Percentiles rank a stretch among this genome's conserved stretches.
phyloP scores from a whole-genome alignment of 1,284 basidiomycete species.

The Austroboletus novae-zelandiae region DNA sequence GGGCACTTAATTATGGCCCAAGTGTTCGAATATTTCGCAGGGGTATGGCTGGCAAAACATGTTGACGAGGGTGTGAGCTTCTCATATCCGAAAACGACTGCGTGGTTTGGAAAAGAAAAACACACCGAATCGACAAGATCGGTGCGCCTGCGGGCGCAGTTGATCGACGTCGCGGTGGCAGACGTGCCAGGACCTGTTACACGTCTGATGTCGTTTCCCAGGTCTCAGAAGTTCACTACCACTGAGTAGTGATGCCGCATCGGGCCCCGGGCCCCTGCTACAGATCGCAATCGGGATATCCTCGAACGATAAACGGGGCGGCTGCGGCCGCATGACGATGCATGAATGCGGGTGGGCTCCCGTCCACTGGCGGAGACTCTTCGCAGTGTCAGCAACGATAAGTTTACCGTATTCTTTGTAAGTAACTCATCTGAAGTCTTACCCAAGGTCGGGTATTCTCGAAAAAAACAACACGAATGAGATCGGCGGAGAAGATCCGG shows the following conservation, averaged over 20 bases:
- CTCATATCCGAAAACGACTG: constrained; percentile 8
- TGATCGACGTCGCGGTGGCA: background rate
- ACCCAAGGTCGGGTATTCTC: background rate
- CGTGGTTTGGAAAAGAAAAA: constrained; percentile 6
- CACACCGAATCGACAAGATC: background rate
- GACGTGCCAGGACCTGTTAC: constrained; percentile 2
- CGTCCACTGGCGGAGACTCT: background rate
- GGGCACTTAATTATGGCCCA: constrained; percentile 6
- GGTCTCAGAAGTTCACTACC: background rate
- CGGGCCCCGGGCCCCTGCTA: too few species aligned
- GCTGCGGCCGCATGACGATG: background rate
- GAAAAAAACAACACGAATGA: background rate
- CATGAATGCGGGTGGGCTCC: background rate
- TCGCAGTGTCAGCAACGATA: constrained; percentile 4
- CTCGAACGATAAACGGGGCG: background rate
- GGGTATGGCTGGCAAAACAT: background rate
- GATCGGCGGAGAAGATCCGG: constrained; percentile 7
- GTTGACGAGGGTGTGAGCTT: constrained; percentile 12
- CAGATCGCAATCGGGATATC: background rate
- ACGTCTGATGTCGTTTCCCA: constrained; percentile 10
- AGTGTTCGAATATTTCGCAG: constrained; percentile 4
- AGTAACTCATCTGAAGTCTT: background rate
- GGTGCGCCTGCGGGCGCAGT: background rate
- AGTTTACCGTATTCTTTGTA: background rate
- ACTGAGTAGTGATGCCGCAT: too few species aligned